These are phyloP conservation scores for Alternaria gaisen DNA, from an alignment of 2,329 filamentous ascomycete genomes.

Conservation along the genomic window DNA sequence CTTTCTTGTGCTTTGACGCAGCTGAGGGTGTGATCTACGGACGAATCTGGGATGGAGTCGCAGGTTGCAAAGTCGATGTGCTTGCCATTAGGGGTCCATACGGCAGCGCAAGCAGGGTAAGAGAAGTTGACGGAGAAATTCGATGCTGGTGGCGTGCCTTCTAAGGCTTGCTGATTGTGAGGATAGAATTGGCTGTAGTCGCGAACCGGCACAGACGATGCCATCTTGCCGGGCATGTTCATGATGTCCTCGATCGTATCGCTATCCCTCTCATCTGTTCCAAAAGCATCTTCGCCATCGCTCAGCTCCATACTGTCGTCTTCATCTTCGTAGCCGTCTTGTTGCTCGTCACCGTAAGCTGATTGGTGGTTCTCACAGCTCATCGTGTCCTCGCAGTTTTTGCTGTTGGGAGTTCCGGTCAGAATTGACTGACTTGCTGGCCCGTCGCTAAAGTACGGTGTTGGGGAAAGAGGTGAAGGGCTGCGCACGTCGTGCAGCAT, in stretches of 20 bases:
- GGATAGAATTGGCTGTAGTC: slow-evolving; percentile 9
- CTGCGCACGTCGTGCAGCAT: slow-evolving; percentile 13
- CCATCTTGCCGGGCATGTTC: slow-evolving; percentile 10
- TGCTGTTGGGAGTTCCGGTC: not conserved
- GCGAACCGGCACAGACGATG: not conserved
- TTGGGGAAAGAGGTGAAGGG: slow-evolving; percentile 5
- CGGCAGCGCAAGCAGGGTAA: not conserved
- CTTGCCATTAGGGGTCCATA: slow-evolving; percentile 1
- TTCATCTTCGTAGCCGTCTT: slow-evolving; percentile 28
- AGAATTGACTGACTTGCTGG: not conserved
- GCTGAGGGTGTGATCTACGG: slow-evolving; percentile 28
- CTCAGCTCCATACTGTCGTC: slow-evolving; percentile 29
- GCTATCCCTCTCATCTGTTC: not conserved
- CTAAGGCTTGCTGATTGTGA: slow-evolving; percentile 2
- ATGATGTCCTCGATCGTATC: slow-evolving; percentile 20
- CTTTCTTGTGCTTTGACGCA: slow-evolving; percentile 29
- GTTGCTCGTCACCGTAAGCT: slow-evolving; percentile 13
- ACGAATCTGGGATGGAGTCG: slow-evolving; percentile 17
- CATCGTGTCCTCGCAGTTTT: not conserved
- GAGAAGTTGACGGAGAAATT: not conserved
- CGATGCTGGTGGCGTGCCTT: not conserved
- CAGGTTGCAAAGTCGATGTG: slow-evolving; percentile 18
- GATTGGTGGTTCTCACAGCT: not conserved
- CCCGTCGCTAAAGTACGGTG: not conserved
- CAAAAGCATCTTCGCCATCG: slow-evolving; percentile 5